Percentiles rank a stretch among this genome's conserved stretches.
Conservation (phyloP, 371 early-diverging fungal genomes). For the Mortierella sp. region DNA sequence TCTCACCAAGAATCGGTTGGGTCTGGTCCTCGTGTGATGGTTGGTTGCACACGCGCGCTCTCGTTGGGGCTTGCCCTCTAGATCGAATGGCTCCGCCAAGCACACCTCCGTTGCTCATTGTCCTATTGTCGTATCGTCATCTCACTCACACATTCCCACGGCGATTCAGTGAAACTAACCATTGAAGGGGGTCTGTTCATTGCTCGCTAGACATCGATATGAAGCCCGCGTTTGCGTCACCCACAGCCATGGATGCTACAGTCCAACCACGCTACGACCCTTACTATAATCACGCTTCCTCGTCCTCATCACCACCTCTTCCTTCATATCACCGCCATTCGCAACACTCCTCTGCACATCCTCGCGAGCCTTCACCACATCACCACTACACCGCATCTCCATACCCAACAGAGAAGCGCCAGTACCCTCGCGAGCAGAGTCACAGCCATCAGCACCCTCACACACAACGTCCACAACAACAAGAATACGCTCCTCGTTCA, state of each 20-base stretch:
- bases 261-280: slow-evolving; percentile 15
- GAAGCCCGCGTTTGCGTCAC: slow-evolving; percentile 20
- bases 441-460: slow-evolving; percentile 14
- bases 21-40: slow-evolving; percentile 10
- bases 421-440: slow-evolving; percentile 6
- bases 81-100: slow-evolving; percentile 4
- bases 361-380: slow-evolving; percentile 12
- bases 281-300: slow-evolving; percentile 14
- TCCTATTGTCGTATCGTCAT: neutral
- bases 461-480: slow-evolving; percentile 16
- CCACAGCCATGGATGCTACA: slow-evolving; percentile 13
- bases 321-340: neutral
- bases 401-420: slow-evolving; percentile 22
- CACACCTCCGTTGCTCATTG: neutral
- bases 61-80: neutral
- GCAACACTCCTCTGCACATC: slow-evolving; percentile 6
- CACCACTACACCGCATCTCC: slow-evolving; percentile 15
- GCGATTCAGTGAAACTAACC: slow-evolving; percentile 8
- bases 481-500: slow-evolving; percentile 9
- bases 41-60: slow-evolving; percentile 2
- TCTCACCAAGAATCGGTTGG: too few relatives aligned
- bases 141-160: neutral
- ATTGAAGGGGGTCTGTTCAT: neutral
- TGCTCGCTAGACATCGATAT: slow-evolving; percentile 1
- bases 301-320: slow-evolving; percentile 10